A percentile compares a stretch with the other conserved stretches of the same genome.
Evolutionary conservation across 23 red algal genomes (phyloP).

Genomic region (Gracilaria domingensis): DNA sequence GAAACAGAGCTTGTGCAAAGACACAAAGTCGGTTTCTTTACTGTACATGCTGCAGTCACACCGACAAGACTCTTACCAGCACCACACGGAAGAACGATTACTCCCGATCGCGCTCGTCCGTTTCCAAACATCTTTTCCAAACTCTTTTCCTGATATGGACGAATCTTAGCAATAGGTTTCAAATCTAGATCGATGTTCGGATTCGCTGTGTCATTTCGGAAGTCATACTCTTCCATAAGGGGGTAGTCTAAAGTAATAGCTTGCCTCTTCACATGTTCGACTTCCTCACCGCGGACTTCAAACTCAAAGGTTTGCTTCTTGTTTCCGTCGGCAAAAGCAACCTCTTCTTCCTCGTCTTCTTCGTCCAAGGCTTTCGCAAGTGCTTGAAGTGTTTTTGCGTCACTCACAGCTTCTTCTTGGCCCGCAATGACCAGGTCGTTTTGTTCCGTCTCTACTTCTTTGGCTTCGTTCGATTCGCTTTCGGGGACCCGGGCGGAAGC

Average conservation of each 20-base stretch:
- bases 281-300: constrained; percentile 80
- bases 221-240: constrained; percentile 99
- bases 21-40: constrained; percentile 94
- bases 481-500: constrained; percentile 66
- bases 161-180: constrained; percentile 91
- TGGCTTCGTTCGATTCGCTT: constrained; percentile 35
- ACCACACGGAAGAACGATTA: constrained; percentile 98
- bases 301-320: constrained; percentile 78
- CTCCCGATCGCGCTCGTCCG: constrained; percentile 92
- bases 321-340: constrained; percentile 19
- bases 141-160: constrained; percentile 98
- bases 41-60: constrained; percentile 95
- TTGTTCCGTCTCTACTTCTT: constrained; percentile 66
- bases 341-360: constrained; percentile 74
- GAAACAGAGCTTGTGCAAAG: constrained; percentile 98
- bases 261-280: constrained; percentile 94
- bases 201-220: constrained; percentile 91
- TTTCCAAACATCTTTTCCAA: constrained; percentile 99
- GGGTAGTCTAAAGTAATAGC: constrained; percentile 94
- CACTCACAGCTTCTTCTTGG: constrained; percentile 69
- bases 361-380: constrained; percentile 83
- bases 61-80: constrained; percentile 97
- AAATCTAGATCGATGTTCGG: constrained; percentile 85
- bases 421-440: constrained; percentile 60
- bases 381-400: constrained; percentile 60